Percentiles rank a stretch among this genome's conserved stretches.
phyloP scores from a whole-genome alignment of 139 green algal genomes.

The Microglena sp. region DNA sequence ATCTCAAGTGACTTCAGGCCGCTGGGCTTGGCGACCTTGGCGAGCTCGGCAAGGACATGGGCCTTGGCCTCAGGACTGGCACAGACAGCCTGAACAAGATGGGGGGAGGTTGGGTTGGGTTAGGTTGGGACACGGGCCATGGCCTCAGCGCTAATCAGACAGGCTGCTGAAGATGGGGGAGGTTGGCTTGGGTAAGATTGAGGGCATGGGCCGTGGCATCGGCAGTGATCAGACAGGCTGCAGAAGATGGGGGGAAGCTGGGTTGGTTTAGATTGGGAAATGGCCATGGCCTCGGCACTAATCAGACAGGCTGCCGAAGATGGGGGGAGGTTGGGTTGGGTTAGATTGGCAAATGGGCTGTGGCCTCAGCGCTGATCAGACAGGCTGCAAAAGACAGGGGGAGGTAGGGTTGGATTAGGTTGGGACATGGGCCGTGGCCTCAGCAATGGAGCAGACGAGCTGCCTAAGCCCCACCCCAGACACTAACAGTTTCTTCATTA shows the following conservation, averaged over 20 bases:
- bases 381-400: no score
- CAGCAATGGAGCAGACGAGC: background rate
- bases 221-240: background rate
- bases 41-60: background rate
- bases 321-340: no score
- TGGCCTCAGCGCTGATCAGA: background rate
- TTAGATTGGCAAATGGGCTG: background rate
- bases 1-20: slow-evolving; percentile 9
- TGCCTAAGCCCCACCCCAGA: background rate
- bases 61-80: background rate
- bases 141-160: background rate
- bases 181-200: no score
- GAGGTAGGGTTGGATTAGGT: no score
- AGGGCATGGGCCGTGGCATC: background rate
- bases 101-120: no score
- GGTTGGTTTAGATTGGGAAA: no score
- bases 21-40: no score
- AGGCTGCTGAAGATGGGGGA: background rate
- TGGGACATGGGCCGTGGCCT: no score
- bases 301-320: background rate
- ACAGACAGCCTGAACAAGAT: background rate
- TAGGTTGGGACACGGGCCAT: no score
- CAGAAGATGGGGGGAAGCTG: no score
- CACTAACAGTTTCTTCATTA: background rate
- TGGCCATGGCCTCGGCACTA: background rate